Evolutionary conservation across 2,329 filamentous ascomycete genomes (phyloP), one percentile per base, ranked within the genome.

Genomic region (Penicillium sp.): DNA sequence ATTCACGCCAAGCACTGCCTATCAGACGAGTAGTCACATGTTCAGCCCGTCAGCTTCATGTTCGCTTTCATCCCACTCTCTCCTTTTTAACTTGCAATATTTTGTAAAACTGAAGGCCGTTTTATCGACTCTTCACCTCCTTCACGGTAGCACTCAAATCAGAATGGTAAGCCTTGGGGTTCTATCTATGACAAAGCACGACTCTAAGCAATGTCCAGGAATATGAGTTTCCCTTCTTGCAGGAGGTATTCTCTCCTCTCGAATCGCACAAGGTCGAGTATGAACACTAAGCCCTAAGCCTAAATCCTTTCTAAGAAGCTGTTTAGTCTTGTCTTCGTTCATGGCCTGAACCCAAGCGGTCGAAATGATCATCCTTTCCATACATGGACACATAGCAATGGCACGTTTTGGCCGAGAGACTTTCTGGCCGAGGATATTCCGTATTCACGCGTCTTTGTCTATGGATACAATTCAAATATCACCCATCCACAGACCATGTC

Each of bases 391-490:
- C 70, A 72, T 50, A 50, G 50, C 11, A 66, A 66, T 53, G 56
- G 62, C 23, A 63, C 49, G 1, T 66, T 66, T 40, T 65, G 64
- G 62, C 64, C 64, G 7, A 62, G 2, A 15, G 62, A 64, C 10
- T 62, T 66, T 23, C 49, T 66, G 11, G 59, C 61, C 6, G 50
- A 67, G 23, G 69, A 71, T 31, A 65, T 72, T 11, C 67, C 68
- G 1, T 65, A 70, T 43, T 64, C 70, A 4, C 64, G 70, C 0
- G 53, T 72, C 29, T 70, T 72, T 38, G 62, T 70, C 6, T 72
- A 71, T 48, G 70, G 70, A 4, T 72, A 72, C 45, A 72, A 73
- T 40, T 68, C 68, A 1, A 70, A 62, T 27, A 65, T 72, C 39
- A 68, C 69, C 2, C 65, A 69, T 16, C 60, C 70, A 1, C 68